Base-by-base conservation (phyloP, 257 asterid species). In the Plantago major region DNA sequence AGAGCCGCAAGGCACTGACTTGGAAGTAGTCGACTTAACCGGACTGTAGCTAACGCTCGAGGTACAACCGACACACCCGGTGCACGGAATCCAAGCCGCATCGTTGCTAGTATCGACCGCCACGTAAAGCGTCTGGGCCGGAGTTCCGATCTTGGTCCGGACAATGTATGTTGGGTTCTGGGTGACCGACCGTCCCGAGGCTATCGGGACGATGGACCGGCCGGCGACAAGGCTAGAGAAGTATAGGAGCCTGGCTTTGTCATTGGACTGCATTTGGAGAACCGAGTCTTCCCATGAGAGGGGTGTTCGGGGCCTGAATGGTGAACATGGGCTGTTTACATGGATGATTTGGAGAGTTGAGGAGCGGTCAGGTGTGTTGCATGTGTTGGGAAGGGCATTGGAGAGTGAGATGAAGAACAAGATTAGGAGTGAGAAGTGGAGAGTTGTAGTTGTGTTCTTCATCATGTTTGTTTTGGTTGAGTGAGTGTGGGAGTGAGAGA, bases 41-140 rank as follows among this genome's bases (percentile, higher is more conserved):
- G 84, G 61, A 26, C 64, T 63, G 26, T 74, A 84, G 7, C 66
- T 37, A 50, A 67, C 22, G 13, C 68, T 42, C 11, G 85, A 13
- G 51, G 83, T 6, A 76, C 93, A 84, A 42, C 89, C 94, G 18
- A 58, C 71, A 65, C 93, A 84, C 18, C 76, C 84, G 46, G 74
- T 16, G 71, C 93, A 84, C 3, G 93, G 87, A 0, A 82, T 16
- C 82, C 87, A 82, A 0, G 89, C 94, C 55, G 67, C 80, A 64
- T 85, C 94, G 58, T 70, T 78, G 75, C 94, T 80, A 17, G 84
- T 82, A 57, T 85, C 94, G 15, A 85, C 19, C 11, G 87, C 94
- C 79, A 78, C 48, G 16, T 73, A 74, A 60, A 85, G 59, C 2
- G 77, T 72, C 65, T 82, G 87, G 0, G 87, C 79, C 15, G 94